Base-by-base conservation (phyloP, 345 rosid genomes). In the Acer yangbiense region DNA sequence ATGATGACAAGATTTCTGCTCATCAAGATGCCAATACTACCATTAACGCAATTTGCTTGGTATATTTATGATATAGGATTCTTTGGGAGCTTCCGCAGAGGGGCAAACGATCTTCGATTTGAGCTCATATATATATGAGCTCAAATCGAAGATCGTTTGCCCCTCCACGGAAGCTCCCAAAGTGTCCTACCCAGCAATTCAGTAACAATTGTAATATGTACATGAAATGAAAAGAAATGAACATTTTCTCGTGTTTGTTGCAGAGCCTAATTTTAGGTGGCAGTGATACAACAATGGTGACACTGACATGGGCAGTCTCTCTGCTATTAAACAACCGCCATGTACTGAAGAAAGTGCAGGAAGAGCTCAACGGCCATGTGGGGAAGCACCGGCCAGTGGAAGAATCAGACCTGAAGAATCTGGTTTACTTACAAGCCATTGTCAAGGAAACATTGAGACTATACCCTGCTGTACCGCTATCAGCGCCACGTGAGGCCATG, bases 1-100 rank as follows among this genome's bases (percentile, higher is more conserved):
- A 87, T 60, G 76, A 83, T 46, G 87, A 79, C 16, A 71, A 72
- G 18, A 76, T 86, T 25, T 82, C 86, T 1, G 68, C 71, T 35
- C 39, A 35, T 76, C 85, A 81, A 70, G 90, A 85, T n/a, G 71
- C 83, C 11, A 82, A 88, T 79, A 86, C 83, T 35, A 78, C 76
- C 79, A 84, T 87, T 81, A 93, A 91, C 77, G 82, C 94, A 25
- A 87, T 86, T 64, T 87, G 91, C 60, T 74, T 88, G 90, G 95
- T 91, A 84, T 21, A 77, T 50, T 35, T 48, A 35, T 35, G 39
- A 35, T 35, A 35, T 35, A 35, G 6, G 39, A 5, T 4, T 4
- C 6, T 35, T 35, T 4, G 39, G 39, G 39, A 35, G 39, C 39
- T 35, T 35, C 6, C 39, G 6, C 6, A 1, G 39, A 35, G 39